Conservation (phyloP, 1,284 basidiomycete species). For the Ustilago bromivora region DNA sequence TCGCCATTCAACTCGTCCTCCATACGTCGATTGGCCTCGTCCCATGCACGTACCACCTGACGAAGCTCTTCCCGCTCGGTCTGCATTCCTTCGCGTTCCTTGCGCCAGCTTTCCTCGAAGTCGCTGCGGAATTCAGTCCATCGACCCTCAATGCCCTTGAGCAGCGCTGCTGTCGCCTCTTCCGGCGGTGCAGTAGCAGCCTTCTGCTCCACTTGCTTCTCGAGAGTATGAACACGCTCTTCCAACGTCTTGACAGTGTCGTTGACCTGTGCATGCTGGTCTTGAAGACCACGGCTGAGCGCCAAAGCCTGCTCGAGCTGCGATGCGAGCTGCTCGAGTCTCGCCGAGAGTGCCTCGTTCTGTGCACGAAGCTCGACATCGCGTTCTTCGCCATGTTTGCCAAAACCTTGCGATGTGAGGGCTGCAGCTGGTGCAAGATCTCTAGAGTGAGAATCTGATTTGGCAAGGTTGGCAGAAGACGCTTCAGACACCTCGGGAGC, state of each 20-base stretch:
- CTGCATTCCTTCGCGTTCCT: constrained; percentile 83
- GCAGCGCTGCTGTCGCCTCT: constrained; percentile 35
- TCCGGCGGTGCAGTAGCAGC: constrained; percentile 20
- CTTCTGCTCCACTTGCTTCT: constrained; percentile 66
- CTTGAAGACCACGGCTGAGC: constrained; percentile 80
- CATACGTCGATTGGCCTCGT: constrained; percentile 73
- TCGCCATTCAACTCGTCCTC: constrained; percentile 66
- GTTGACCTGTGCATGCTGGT: constrained; percentile 83
- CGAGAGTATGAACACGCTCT: constrained; percentile 72
- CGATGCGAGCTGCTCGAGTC: constrained; percentile 78
- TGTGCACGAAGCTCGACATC: constrained; percentile 71
- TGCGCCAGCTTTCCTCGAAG: constrained; percentile 69
- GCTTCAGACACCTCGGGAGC: constrained; percentile 20
- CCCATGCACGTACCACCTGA: constrained; percentile 85
- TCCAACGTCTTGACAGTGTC: constrained; percentile 82
- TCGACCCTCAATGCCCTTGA: constrained; percentile 77
- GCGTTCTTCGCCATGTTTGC: constrained; percentile 26
- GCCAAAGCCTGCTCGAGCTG: constrained; percentile 84
- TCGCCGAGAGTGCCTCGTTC: constrained; percentile 78
- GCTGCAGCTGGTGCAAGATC: constrained; percentile 1
- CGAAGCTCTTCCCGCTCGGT: constrained; percentile 82
- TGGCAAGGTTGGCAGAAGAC: not conserved
- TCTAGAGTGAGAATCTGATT: not conserved
- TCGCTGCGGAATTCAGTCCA: constrained; percentile 75
- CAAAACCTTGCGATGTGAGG: constrained; percentile 14